phyloP scores from a whole-genome alignment of 129 eudicot species.

The Flaveria brownii region DNA sequence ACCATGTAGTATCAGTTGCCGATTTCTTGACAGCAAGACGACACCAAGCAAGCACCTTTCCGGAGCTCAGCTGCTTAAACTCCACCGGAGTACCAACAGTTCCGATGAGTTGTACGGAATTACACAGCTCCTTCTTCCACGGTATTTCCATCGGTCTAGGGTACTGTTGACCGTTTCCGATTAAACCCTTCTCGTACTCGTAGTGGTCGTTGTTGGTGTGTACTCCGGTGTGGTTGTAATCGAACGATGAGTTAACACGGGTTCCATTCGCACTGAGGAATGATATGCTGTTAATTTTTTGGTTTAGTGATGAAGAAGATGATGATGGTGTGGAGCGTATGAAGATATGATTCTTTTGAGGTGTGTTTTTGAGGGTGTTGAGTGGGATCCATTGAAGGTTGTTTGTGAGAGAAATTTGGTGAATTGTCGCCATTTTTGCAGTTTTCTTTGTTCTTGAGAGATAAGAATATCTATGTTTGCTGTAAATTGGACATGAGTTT shows the following conservation, averaged over 20 bases:
- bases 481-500: neutral
- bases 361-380: slow-evolving; percentile 12
- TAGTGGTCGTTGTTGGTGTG: slow-evolving; percentile 28
- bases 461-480: too few species aligned
- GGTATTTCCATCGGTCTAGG: slow-evolving; percentile 68
- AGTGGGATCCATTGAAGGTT: slow-evolving; percentile 26
- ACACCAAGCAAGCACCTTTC: slow-evolving; percentile 76
- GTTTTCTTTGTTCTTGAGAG: slow-evolving; percentile 16
- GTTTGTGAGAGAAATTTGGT: slow-evolving; percentile 35
- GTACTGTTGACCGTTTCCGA: slow-evolving; percentile 35
- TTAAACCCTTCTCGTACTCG: slow-evolving; percentile 40
- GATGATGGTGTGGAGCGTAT: neutral
- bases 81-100: slow-evolving; percentile 66
- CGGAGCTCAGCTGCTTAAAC: slow-evolving; percentile 66
- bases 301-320: slow-evolving; percentile 20
- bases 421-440: slow-evolving; percentile 37
- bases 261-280: neutral
- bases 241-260: slow-evolving; percentile 34
- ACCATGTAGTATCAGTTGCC: slow-evolving; percentile 70
- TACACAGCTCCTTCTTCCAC: slow-evolving; percentile 82
- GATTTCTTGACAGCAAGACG: slow-evolving; percentile 82
- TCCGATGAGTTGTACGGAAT: slow-evolving; percentile 77
- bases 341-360: slow-evolving; percentile 4
- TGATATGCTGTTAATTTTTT: slow-evolving; percentile 15
- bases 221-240: slow-evolving; percentile 29